Evolutionary conservation across 2,329 filamentous ascomycete genomes (phyloP), one percentile per base, ranked within the genome.

Genomic region (Ustilaginoidea virens): DNA sequence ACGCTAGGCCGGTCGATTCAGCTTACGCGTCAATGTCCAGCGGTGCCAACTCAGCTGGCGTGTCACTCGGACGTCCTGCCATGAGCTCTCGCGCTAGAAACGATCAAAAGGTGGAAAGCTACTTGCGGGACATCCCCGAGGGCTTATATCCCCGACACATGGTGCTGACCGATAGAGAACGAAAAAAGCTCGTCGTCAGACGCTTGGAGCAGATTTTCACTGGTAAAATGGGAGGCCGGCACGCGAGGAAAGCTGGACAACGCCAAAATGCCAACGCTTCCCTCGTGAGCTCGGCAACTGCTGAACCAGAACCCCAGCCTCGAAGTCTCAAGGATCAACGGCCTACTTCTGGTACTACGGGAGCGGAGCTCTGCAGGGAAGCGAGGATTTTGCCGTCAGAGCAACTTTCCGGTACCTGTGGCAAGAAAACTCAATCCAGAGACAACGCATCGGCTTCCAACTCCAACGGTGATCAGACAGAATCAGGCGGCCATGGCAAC

Each of bases 131-230:
- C 28, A 83, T 85, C 5, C 78, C 79, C 0, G 65, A 73, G 36
- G 74, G 75, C 0, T 45, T 85, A 0, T 60, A 81, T 21, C 76
- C 78, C 0, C 65, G 66, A 8, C 61, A 66, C 24, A 57, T 63
- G 15, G 48, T 58, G 1, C 69, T 85, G 66, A 73, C 74, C 0
- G 80, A 87, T 10, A 74, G 70, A 38, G 67, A 78, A 5, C 82
- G 72, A 55, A 83, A 81, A 56, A 82, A 75, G 45, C 45, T 85
- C 13, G 76, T 87, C 0, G 82, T 87, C 3, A 66, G 71, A 30
- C 67, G 80, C 2, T 50, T 92, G 5, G 82, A 92, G 43, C 79
- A 86, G 37, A 62, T 92, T 2, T 92, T 90, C 36, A 83, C 80
- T 0, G 82, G 82, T 3, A 80, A 76, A 43, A 60, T 64, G 12